phyloP scores from a whole-genome alignment of 805 yeast species.

The Metschnikowia peoriensis region DNA sequence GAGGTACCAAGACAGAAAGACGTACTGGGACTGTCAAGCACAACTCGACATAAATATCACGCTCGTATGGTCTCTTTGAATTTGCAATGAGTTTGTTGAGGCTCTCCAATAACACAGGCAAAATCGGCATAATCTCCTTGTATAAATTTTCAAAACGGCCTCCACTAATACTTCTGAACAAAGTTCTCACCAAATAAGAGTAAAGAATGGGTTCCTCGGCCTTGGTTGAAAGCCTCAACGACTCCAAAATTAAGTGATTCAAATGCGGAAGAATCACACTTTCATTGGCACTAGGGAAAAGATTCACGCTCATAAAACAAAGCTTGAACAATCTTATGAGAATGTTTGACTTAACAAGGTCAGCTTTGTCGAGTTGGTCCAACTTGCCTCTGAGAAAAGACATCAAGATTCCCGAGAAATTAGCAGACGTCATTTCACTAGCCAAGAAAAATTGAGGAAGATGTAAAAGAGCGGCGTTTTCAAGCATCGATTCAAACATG shows the following conservation, averaged over 20 bases:
- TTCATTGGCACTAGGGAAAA: conserved; percentile 87
- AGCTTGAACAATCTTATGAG: conserved; percentile 83
- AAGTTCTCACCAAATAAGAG: conserved; percentile 80
- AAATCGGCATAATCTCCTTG: conserved; percentile 86
- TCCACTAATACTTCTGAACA: conserved; percentile 94
- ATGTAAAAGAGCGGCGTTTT: conserved; percentile 82
- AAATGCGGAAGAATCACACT: conserved; percentile 84
- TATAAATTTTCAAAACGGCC: conserved; percentile 92
- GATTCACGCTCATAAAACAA: conserved; percentile 92
- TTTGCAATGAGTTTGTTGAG: conserved; percentile 78
- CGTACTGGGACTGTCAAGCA: conserved; percentile 96
- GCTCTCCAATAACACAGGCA: conserved; percentile 83
- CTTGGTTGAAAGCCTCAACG: conserved; percentile 73
- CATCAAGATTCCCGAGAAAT: conserved; percentile 81
- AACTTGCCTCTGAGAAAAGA: conserved; percentile 72
- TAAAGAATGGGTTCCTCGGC: conserved; percentile 91
- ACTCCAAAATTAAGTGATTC: conserved; percentile 75
- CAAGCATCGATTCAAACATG: conserved; percentile 73
- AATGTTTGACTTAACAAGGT: conserved; percentile 73
- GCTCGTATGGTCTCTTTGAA: conserved; percentile 83
- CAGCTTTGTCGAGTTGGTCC: conserved; percentile 76
- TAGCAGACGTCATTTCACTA: conserved; percentile 90
- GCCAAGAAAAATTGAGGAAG: conserved; percentile 93
- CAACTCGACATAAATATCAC: conserved; percentile 91
- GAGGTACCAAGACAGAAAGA: conserved; percentile 90